phyloP scores from a whole-genome alignment of 768 basidiomycete genomes.

The Pulveroboletus sp. region DNA sequence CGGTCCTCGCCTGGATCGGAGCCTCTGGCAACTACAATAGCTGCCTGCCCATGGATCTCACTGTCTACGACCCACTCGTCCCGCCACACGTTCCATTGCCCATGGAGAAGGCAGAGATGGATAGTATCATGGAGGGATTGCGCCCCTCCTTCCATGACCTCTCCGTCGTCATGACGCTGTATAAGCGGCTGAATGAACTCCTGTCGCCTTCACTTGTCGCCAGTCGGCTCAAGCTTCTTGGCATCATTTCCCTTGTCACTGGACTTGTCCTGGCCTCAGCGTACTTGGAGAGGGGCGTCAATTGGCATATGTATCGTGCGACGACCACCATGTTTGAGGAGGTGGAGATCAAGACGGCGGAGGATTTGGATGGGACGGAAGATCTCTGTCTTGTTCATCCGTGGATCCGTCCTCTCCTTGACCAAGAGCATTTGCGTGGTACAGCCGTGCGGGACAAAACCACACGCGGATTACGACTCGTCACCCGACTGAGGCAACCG shows the following conservation, averaged over 20 bases:
- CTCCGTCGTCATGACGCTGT: background rate
- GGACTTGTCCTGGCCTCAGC: too few species aligned
- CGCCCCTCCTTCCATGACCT: background rate
- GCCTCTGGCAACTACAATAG: constrained; percentile 1
- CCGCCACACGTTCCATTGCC: background rate
- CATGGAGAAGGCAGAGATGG: background rate
- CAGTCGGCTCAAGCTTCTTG: constrained; percentile 3
- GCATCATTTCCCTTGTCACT: constrained; percentile 5
- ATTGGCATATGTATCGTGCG: too few species aligned
- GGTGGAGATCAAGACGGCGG: too few species aligned
- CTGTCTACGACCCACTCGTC: background rate
- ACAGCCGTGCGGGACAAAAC: too few species aligned
- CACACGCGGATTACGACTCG: too few species aligned
- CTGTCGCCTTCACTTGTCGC: background rate
- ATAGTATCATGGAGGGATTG: background rate
- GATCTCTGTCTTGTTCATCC: too few species aligned
- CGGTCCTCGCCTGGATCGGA: constrained; percentile 5
- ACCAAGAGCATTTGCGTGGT: too few species aligned
- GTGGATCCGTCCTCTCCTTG: too few species aligned
- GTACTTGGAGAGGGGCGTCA: too few species aligned
- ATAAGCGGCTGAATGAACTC: background rate
- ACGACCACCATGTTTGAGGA: too few species aligned
- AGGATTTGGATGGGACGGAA: too few species aligned
- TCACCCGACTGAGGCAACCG: too few species aligned
- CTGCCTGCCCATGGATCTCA: background rate